Percentiles rank a stretch among this genome's conserved stretches.
Evolutionary conservation across 176 grass and related monocot species (phyloP).

Genomic region (Eleusine indica): DNA sequence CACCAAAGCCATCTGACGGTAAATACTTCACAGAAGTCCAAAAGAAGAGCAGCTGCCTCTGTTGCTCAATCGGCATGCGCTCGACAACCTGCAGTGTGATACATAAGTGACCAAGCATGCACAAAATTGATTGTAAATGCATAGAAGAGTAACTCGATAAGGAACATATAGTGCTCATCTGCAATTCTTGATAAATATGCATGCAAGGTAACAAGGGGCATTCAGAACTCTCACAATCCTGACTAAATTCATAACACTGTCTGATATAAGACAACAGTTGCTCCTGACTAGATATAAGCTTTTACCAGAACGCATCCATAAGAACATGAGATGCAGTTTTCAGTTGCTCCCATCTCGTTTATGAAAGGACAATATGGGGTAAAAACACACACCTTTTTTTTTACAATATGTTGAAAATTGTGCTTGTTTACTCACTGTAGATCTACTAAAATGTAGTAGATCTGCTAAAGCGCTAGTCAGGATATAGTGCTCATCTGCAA

Average conservation of each 20-base stretch:
- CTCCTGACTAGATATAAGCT: constrained; percentile 2
- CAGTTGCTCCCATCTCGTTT: constrained; percentile 17
- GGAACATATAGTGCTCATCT: neutral
- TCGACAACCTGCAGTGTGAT: constrained; percentile 64
- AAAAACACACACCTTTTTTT: neutral
- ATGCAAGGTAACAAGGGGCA: neutral
- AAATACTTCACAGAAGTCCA: constrained; percentile 97
- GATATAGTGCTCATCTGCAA: neutral
- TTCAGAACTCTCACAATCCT: neutral
- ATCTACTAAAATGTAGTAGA: neutral
- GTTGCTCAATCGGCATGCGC: constrained; percentile 72
- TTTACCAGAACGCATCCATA: neutral
- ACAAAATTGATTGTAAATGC: constrained; percentile 5
- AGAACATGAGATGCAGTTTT: neutral
- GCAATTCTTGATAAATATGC: neutral
- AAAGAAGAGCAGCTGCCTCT: constrained; percentile 88
- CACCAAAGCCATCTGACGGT: constrained; percentile 81
- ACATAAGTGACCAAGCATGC: constrained; percentile 19
- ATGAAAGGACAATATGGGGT: neutral
- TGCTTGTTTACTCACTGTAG: neutral
- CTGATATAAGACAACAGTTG: neutral
- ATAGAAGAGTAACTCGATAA: constrained; percentile 8
- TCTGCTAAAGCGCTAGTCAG: too few relatives aligned
- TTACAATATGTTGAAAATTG: neutral
- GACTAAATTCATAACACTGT: constrained; percentile 1